A percentile compares a stretch with the other conserved stretches of the same genome.
These are phyloP conservation scores for Eremothecium coryli DNA, from an alignment of 1,139 yeast genomes.

Conservation along the genomic window DNA sequence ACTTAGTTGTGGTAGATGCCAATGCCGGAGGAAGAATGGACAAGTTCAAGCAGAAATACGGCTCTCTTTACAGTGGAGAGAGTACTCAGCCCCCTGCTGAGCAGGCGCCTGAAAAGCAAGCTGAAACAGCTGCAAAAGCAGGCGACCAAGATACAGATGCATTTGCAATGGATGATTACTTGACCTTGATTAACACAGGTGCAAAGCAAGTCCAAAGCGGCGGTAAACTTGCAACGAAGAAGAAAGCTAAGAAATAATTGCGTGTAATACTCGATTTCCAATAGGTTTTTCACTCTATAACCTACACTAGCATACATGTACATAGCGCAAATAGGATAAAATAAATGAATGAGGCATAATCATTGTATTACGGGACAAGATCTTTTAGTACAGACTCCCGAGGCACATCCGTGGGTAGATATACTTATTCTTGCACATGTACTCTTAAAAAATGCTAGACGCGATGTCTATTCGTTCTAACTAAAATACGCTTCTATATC, in stretches of 20 bases:
- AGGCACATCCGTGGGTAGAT: too few relatives aligned
- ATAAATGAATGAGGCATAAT: too few relatives aligned
- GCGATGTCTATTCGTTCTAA: too few relatives aligned
- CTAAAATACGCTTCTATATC: too few relatives aligned
- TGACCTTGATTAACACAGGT: slow-evolving; percentile 54
- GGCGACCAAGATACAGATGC: slow-evolving; percentile 17
- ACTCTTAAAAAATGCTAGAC: too few relatives aligned
- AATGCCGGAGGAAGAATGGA: slow-evolving; percentile 80
- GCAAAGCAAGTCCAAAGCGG: slow-evolving; percentile 52
- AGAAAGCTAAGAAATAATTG: slow-evolving; percentile 34
- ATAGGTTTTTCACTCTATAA: neutral
- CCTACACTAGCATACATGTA: slow-evolving; percentile 4
- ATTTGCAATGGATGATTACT: slow-evolving; percentile 43
- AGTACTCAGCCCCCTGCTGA: slow-evolving; percentile 16
- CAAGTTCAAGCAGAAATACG: slow-evolving; percentile 70
- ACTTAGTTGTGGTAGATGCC: slow-evolving; percentile 63
- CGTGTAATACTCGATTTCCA: neutral
- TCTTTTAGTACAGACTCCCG: too few relatives aligned
- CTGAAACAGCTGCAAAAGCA: slow-evolving; percentile 15
- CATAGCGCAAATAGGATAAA: slow-evolving; percentile 1
- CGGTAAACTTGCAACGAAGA: slow-evolving; percentile 53
- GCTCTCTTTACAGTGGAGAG: slow-evolving; percentile 40
- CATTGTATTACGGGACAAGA: too few relatives aligned
- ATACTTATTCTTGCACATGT: too few relatives aligned
- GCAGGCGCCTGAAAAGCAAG: slow-evolving; percentile 15